These are phyloP conservation scores for Penicillium brevicompactum DNA, from an alignment of 2,329 filamentous ascomycete genomes.

Conservation along the genomic window DNA sequence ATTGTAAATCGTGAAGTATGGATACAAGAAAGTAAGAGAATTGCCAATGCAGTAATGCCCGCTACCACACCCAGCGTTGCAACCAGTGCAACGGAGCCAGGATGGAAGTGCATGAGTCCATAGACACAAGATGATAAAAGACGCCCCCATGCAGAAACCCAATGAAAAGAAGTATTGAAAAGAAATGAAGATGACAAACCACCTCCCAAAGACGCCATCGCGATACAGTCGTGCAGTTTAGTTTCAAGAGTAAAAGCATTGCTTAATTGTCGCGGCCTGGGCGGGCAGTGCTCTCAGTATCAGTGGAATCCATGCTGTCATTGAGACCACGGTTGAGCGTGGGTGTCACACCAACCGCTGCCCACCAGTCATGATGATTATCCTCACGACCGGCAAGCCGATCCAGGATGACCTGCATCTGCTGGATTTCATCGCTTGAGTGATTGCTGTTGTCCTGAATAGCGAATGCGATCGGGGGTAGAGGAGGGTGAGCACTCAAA, in stretches of 20 bases:
- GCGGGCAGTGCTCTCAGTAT: constrained; percentile 22
- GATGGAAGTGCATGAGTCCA: background rate
- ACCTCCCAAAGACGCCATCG: background rate
- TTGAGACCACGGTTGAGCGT: constrained; percentile 43
- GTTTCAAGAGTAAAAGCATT: background rate
- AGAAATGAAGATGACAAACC: background rate
- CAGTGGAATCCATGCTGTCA: constrained; percentile 25
- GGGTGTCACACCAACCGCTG: constrained; percentile 66
- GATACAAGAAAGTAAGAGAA: constrained; percentile 7
- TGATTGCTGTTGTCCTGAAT: constrained; percentile 30
- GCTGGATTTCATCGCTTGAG: constrained; percentile 51
- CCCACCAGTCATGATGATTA: constrained; percentile 83
- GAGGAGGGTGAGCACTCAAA: constrained; percentile 36
- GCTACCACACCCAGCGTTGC: background rate
- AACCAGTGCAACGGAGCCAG: constrained; percentile 7
- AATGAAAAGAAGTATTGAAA: background rate
- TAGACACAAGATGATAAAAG: background rate
- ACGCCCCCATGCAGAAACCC: constrained; percentile 1
- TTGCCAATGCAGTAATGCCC: background rate
- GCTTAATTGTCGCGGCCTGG: constrained; percentile 11
- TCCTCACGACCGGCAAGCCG: constrained; percentile 70
- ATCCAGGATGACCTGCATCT: constrained; percentile 73
- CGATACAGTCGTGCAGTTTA: background rate
- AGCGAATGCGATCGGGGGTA: constrained; percentile 36
- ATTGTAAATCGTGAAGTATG: background rate